Base-by-base conservation (phyloP, 768 basidiomycete species). In the Mycena alexandri region DNA sequence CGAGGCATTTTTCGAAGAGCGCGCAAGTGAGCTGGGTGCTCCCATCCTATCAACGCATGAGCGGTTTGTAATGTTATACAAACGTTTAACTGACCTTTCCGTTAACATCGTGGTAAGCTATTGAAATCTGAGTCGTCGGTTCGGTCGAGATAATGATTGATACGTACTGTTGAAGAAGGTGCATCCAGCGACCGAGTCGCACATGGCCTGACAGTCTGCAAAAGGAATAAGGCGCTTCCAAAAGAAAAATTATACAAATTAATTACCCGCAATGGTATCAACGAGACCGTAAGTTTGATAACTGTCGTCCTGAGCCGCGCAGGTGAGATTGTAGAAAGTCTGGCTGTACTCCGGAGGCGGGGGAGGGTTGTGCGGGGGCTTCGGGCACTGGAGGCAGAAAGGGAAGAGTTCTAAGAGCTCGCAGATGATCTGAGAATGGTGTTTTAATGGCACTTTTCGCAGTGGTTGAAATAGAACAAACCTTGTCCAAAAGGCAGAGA, bases 81-180 rank as follows among this genome's bases (percentile, higher is more conserved):
- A 13, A 47, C 17, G 36, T 36, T 63, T 48, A 51, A 8, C 46
- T 25, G 59, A 80, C 79, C 72, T 80, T 80, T 34, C 76, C 80
- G 61, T 81, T 80, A 24, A 78, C 75, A 59, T 81, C 79, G 65
- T 78, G 75, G 69, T 79, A 80, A 3, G 75, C 80, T 80, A 41
- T 57, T 57, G n/a, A 21, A 54, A 53, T 24, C 51, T 63, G 14
- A 61, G 43, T 38, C 5, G 12, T 29, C 22, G 33, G n/a, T 44
- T 11, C 41, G 36, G 19, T 21, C 19, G 61, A 22, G 21, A 7
- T 5, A 25, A 33, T 55, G 24, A 33, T 41, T 10, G 22, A 16
- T 12, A 76, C 78, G 51, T 70, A 79, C 80, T 74, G 65, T 81
- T 79, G 29, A 78, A 63, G 63, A 79, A 79, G 17, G 58, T 69